phyloP scores from a whole-genome alignment of 2,329 filamentous ascomycete genomes.

The Chaetomium olivaceum region DNA sequence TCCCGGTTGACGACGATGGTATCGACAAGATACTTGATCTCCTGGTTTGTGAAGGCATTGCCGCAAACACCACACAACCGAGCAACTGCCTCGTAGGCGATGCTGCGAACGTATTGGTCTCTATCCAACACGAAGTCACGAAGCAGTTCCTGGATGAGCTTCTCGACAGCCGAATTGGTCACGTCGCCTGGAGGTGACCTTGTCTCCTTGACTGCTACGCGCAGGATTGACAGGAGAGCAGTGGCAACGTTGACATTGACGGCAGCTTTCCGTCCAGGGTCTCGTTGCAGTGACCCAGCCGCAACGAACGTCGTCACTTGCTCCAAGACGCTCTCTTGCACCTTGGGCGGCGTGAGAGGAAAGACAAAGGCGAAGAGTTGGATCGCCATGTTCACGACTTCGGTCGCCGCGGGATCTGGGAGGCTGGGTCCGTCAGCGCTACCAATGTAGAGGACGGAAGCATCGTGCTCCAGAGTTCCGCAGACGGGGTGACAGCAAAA shows the following conservation, averaged over 20 bases:
- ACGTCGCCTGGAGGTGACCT: conserved; percentile 71
- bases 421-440: conserved; percentile 50
- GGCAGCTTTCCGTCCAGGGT: conserved; percentile 84
- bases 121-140: conserved; percentile 74
- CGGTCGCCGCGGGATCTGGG: conserved; percentile 82
- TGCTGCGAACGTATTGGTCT: conserved; percentile 81
- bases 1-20: conserved; percentile 93
- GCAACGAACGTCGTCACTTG: conserved; percentile 90
- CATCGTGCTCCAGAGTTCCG: conserved; percentile 85
- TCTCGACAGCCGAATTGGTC: conserved; percentile 74
- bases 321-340: conserved; percentile 94
- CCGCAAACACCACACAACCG: conserved; percentile 82
- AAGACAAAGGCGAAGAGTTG: conserved; percentile 90
- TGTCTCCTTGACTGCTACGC: conserved; percentile 82
- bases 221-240: conserved; percentile 76
- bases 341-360: conserved; percentile 82
- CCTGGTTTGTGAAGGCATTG: conserved; percentile 81
- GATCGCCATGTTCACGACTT: conserved; percentile 92
- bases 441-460: conserved; percentile 72
- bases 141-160: conserved; percentile 74
- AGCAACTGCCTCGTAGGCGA: conserved; percentile 83
- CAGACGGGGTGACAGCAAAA: conserved; percentile 71
- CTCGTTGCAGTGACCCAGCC: conserved; percentile 75
- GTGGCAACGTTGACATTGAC: conserved; percentile 88
- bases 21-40: conserved; percentile 85